These are phyloP conservation scores for Diaporthe sp. DNA, from an alignment of 2,329 filamentous ascomycete species.

Conservation along the genomic window DNA sequence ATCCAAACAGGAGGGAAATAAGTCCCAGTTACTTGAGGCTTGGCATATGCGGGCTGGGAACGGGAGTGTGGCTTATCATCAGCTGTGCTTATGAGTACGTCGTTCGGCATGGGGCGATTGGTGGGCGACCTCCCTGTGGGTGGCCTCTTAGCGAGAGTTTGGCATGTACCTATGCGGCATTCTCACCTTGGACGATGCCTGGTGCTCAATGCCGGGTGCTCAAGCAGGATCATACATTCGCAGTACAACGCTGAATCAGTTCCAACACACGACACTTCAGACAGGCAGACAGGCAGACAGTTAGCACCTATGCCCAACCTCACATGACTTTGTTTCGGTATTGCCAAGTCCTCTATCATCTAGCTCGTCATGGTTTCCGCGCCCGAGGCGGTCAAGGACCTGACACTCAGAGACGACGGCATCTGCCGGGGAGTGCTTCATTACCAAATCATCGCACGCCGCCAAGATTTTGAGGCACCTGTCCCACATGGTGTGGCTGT, in stretches of 20 bases:
- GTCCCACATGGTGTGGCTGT: constrained; percentile 25
- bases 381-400: constrained; percentile 27
- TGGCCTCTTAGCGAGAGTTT: not conserved
- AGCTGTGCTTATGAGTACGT: constrained; percentile 5
- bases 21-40: constrained; percentile 11
- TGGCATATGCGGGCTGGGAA: constrained; percentile 28
- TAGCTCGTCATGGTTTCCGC: constrained; percentile 23
- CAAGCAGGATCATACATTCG: constrained; percentile 4
- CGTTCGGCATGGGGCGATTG: not conserved
- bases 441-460: constrained; percentile 22
- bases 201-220: not conserved
- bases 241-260: constrained; percentile 12
- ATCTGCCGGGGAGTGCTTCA: constrained; percentile 13
- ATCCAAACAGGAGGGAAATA: constrained; percentile 22
- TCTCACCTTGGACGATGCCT: not conserved
- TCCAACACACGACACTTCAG: constrained; percentile 1
- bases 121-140: constrained; percentile 5
- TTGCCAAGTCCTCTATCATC: constrained; percentile 30
- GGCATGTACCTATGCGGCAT: not conserved
- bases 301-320: constrained; percentile 2
- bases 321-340: constrained; percentile 24
- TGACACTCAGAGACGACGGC: constrained; percentile 5
- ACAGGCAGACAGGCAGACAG: not conserved
- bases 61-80: constrained; percentile 13
- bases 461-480: constrained; percentile 27